phyloP scores from a whole-genome alignment of 2,329 filamentous ascomycete genomes.

The Balansia obtecta region DNA sequence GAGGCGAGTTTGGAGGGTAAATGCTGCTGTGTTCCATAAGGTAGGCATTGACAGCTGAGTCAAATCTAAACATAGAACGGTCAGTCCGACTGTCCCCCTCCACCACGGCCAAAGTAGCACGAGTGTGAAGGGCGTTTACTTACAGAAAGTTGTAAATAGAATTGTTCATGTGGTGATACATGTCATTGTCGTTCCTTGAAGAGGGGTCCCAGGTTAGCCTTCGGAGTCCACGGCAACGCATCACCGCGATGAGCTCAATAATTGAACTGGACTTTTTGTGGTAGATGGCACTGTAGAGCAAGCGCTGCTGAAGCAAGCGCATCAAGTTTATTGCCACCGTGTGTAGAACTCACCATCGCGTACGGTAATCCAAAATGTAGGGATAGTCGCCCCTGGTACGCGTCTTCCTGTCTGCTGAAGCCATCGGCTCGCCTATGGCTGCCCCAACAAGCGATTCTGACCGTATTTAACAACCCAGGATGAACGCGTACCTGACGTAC shows the following conservation, averaged over 20 bases:
- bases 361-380: slow-evolving; percentile 70
- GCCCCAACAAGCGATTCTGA: too few relatives aligned
- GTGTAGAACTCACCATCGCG: slow-evolving; percentile 54
- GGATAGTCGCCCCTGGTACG: slow-evolving; percentile 61
- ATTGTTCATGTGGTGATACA: slow-evolving; percentile 92
- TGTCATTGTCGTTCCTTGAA: slow-evolving; percentile 77
- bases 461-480: too few relatives aligned
- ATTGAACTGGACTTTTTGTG: too few relatives aligned
- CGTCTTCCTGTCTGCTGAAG: slow-evolving; percentile 30
- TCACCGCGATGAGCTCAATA: not conserved
- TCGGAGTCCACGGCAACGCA: not conserved
- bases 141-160: slow-evolving; percentile 72
- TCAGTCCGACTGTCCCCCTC: not conserved
- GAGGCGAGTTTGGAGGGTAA: slow-evolving; percentile 53
- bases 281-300: too few relatives aligned
- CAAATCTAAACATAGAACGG: slow-evolving; percentile 46
- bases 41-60: slow-evolving; percentile 83
- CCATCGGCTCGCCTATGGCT: not conserved
- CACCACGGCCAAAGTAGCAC: too few relatives aligned
- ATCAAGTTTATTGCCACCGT: not conserved
- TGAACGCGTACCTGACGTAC: too few relatives aligned
- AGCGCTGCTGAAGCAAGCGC: too few relatives aligned
- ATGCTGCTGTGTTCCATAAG: slow-evolving; percentile 69
- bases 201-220: slow-evolving; percentile 1
- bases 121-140: slow-evolving; percentile 10